These are phyloP conservation scores for Conringia planisiliqua DNA, from an alignment of 345 rosid species.

Conservation along the genomic window DNA sequence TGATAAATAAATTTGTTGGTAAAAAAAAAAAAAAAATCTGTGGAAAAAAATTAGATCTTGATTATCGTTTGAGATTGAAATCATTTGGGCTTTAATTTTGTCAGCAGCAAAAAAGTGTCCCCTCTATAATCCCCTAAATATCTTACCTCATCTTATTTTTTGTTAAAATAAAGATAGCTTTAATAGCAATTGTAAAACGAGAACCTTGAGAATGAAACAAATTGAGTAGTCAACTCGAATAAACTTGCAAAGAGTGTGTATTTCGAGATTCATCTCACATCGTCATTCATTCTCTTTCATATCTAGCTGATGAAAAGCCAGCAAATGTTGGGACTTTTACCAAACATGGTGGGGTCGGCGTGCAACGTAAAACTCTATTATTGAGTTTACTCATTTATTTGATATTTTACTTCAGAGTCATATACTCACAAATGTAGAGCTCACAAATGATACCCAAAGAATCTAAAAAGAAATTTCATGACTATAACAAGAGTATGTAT, in stretches of 20 bases:
- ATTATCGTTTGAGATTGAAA: not conserved
- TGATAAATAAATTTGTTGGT: no score
- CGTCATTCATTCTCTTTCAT: not conserved
- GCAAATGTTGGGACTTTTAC: not conserved
- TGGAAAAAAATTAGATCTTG: not conserved
- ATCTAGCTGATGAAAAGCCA: not conserved
- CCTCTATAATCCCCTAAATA: not conserved
- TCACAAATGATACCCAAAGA: not conserved
- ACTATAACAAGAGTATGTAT: not conserved
- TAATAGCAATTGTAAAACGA: no score
- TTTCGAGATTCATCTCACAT: not conserved
- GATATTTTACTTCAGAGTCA: not conserved
- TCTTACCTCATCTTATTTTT: no score
- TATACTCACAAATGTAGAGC: not conserved
- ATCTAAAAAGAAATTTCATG: not conserved
- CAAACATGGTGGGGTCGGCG: conserved; percentile 20
- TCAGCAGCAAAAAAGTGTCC: not conserved
- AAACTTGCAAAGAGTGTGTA: no score
- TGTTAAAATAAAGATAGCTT: not conserved
- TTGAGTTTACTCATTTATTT: not conserved
- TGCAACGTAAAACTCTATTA: conserved; percentile 12
- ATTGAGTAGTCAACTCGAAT: not conserved
- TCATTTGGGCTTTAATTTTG: not conserved
- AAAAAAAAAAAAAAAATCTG: no score
- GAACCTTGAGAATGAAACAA: not conserved